Conservation (phyloP, 2,329 filamentous ascomycete genomes). For the Fusarium agapanthi region DNA sequence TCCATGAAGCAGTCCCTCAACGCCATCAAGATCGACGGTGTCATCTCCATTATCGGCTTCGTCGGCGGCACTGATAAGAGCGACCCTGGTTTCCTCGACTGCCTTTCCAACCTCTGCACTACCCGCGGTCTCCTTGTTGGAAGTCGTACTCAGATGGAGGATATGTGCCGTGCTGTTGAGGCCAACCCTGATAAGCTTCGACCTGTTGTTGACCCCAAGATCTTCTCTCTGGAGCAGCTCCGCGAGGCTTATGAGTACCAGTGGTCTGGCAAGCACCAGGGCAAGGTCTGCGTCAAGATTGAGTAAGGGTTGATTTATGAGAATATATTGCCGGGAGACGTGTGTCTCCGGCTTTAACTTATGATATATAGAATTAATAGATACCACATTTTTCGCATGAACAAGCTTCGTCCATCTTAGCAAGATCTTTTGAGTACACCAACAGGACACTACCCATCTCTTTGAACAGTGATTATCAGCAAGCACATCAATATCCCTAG, state of each 20-base stretch:
- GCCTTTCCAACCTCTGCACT: conserved; percentile 48
- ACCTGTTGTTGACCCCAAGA: conserved; percentile 58
- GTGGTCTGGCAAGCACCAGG: conserved; percentile 50
- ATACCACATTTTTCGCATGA: conserved; percentile 15
- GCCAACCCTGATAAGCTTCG: conserved; percentile 52
- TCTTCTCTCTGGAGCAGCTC: conserved; percentile 55
- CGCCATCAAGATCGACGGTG: conserved; percentile 56
- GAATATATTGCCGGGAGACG: neutral
- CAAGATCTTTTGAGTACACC: neutral
- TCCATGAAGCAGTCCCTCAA: conserved; percentile 57
- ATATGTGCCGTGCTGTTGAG: conserved; percentile 61
- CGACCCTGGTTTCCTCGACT: conserved; percentile 48
- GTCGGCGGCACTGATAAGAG: conserved; percentile 42
- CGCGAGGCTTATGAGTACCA: conserved; percentile 56
- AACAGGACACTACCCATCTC: neutral
- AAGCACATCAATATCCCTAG: too few species aligned
- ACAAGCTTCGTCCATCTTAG: neutral
- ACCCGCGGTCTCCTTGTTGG: conserved; percentile 58
- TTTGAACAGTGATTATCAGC: too few species aligned
- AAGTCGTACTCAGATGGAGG: conserved; percentile 58
- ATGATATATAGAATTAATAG: conserved; percentile 12
- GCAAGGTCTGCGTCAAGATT: conserved; percentile 50
- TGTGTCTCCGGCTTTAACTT: neutral
- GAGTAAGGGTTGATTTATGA: conserved; percentile 29
- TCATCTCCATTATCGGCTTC: conserved; percentile 54